Evolutionary conservation across 768 basidiomycete genomes (phyloP), one percentile per base, ranked within the genome.

Genomic region (Filobasidium floriforme): DNA sequence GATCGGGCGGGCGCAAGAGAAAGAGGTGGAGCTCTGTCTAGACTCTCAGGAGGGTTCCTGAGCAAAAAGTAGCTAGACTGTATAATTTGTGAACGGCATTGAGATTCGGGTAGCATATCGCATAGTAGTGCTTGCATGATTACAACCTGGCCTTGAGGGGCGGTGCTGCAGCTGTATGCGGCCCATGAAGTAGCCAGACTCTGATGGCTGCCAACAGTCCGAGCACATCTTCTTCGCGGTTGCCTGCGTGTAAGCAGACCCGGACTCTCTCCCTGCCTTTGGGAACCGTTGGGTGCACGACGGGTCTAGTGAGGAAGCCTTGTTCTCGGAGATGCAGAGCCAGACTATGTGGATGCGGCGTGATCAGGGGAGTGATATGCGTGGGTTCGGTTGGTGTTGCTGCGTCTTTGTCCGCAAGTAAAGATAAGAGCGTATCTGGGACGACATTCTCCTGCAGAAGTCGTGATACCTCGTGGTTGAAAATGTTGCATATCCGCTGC

Each of bases 311-410:
- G 18, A 81, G 73, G 66, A 71, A 79, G 22, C 80, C 80, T 26
- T 59, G 51, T 10, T 61, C 44, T 1, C 73, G 71, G 11, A 96
- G 86, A 73, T 86, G 83, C 0, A 84, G 80, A 0, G 92, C 87
- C 28, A 96, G 84, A 0, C 86, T 84, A 1, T 88, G 89, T 0
- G 93, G 88, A 24, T 84, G 82, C 1, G 85, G 80, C 0, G 91
- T 94, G 63, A 92, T 80, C 52, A 97, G 81, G 0, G 92, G 92
- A 66, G 92, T 84, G 66, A 98, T 94, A 0, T 90, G 90, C 1
- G 90, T 85, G 1, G 84, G 12, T 71, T 80, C 28, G 82, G 75
- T 59, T 76, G 74, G 1, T 81, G 73, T 10, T 63, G 70, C 67
- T 0, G 65, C 63, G 15, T 59, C 19, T 37, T 65, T 15, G 12